Evolutionary conservation across 1,139 yeast genomes (phyloP), one percentile per base, ranked within the genome.

Genomic region (Yueomyces sp.): DNA sequence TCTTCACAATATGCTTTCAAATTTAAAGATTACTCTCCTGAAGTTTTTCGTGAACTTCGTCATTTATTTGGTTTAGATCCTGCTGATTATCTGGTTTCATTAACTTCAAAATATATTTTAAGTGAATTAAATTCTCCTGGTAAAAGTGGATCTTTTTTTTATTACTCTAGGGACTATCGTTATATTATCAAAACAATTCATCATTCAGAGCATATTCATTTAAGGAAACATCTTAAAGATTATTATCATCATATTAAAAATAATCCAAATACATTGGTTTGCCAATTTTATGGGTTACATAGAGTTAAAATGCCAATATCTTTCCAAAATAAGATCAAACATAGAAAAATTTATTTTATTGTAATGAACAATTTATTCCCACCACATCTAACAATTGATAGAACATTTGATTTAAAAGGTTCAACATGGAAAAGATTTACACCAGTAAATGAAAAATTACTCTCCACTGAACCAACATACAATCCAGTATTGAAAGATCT

Each of bases 361-460:
- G 96, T 93, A 38, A 93, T 93, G 98, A 93, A 93, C 66, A 93
- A 93, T 59, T 70, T 93, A 43, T 91, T 93, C 63, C 98, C 99
- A 0, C 95, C 97, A 4, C 89, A 86, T 57, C 72, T 91, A 45
- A 94, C 85, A 50, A 81, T 91, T 47, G 95, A 87, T 59, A 66
- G 75, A 40, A 84, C 91, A 37, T 93, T 77, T 62, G 99, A 93
- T 59, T 71, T 93, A 55, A 93, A 93, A 61, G 99, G 99, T 1
- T 86, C 96, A 0, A 77, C 94, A 0, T 73, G 84, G 70, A 97
- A 97, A 3, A 75, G 99, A 52, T 65, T 65, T 34, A 78, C 87
- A 0, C 44, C 50, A 37, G 54, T 60, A 50, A 64, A 48, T 40
- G 45, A 48, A 33, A 46, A 48, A 42, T 41, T 40, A 45, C 36